Percentiles rank a stretch among this genome's conserved stretches.
Conservation (phyloP, 2,329 filamentous ascomycete genomes). For the Beauveria sp. region DNA sequence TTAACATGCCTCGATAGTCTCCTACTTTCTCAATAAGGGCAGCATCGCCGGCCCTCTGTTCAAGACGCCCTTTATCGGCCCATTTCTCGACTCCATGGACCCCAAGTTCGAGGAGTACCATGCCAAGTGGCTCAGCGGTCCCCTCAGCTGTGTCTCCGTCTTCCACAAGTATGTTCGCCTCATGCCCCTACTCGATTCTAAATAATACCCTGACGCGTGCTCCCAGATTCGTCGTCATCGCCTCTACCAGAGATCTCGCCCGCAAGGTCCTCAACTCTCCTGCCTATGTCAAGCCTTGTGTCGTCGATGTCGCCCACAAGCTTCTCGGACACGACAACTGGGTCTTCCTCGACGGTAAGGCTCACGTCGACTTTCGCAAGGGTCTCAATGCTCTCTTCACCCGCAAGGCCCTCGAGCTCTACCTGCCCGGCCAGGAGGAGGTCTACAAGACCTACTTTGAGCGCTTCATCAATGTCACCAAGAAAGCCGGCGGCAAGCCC, state of each 20-base stretch:
- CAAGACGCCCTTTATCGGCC: constrained; percentile 87
- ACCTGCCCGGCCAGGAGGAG: constrained; percentile 87
- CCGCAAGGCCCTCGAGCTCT: constrained; percentile 75
- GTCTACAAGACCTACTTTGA: constrained; percentile 85
- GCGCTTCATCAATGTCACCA: constrained; percentile 67
- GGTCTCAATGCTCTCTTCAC: constrained; percentile 93
- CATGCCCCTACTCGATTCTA: not conserved
- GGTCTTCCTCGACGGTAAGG: constrained; percentile 94
- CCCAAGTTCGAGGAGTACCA: constrained; percentile 89
- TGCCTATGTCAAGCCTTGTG: constrained; percentile 84
- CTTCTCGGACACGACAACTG: constrained; percentile 87
- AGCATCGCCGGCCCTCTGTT: constrained; percentile 65
- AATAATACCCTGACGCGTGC: not conserved
- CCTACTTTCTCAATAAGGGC: constrained; percentile 68
- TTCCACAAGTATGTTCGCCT: constrained; percentile 79
- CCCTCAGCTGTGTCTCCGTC: constrained; percentile 92
- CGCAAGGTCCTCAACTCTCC: constrained; percentile 97
- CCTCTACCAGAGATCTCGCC: constrained; percentile 87
- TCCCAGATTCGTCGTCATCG: constrained; percentile 87
- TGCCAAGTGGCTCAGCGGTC: constrained; percentile 84
- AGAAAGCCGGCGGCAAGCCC: constrained; percentile 63
- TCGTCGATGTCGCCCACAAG: constrained; percentile 90
- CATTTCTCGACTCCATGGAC: constrained; percentile 85
- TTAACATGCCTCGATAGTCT: constrained; percentile 42
- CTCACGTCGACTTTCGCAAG: constrained; percentile 94